Percentiles rank a stretch among this genome's conserved stretches.
phyloP scores from a whole-genome alignment of 2,329 filamentous ascomycete genomes.

The Penicillium digitatum region DNA sequence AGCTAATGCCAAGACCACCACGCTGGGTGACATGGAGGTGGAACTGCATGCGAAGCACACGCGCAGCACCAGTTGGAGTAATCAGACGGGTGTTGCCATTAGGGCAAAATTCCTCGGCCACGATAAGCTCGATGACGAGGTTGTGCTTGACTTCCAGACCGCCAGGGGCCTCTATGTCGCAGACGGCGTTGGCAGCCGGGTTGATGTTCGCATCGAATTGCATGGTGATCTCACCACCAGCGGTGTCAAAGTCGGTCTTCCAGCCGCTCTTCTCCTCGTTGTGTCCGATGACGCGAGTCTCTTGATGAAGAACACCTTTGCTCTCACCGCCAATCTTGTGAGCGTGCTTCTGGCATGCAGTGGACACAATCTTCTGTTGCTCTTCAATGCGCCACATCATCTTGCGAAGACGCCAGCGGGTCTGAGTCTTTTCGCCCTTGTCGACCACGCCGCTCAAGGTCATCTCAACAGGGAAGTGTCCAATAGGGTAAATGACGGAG shows the following conservation, averaged over 20 bases:
- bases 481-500: slow-evolving; percentile 79
- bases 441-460: slow-evolving; percentile 81
- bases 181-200: slow-evolving; percentile 62
- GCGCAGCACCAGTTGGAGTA: slow-evolving; percentile 82
- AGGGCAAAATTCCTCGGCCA: slow-evolving; percentile 79
- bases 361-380: slow-evolving; percentile 71
- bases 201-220: slow-evolving; percentile 67
- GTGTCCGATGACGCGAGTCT: slow-evolving; percentile 72
- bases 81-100: slow-evolving; percentile 68
- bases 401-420: slow-evolving; percentile 85
- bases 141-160: slow-evolving; percentile 79
- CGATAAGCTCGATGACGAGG: slow-evolving; percentile 87
- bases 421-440: slow-evolving; percentile 64
- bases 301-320: slow-evolving; percentile 70
- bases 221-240: slow-evolving; percentile 72
- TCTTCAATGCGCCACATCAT: slow-evolving; percentile 93
- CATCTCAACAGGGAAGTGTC: slow-evolving; percentile 73
- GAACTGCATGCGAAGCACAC: slow-evolving; percentile 91
- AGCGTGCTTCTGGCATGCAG: slow-evolving; percentile 73
- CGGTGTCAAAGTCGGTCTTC: slow-evolving; percentile 72
- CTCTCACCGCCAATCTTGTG: slow-evolving; percentile 60
- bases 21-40: slow-evolving; percentile 76
- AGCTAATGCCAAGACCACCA: slow-evolving; percentile 82
- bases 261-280: slow-evolving; percentile 82
- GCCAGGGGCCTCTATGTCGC: slow-evolving; percentile 69